A percentile compares a stretch with the other conserved stretches of the same genome.
Evolutionary conservation across 768 basidiomycete species (phyloP).

Genomic region (Kwoniella europaea): DNA sequence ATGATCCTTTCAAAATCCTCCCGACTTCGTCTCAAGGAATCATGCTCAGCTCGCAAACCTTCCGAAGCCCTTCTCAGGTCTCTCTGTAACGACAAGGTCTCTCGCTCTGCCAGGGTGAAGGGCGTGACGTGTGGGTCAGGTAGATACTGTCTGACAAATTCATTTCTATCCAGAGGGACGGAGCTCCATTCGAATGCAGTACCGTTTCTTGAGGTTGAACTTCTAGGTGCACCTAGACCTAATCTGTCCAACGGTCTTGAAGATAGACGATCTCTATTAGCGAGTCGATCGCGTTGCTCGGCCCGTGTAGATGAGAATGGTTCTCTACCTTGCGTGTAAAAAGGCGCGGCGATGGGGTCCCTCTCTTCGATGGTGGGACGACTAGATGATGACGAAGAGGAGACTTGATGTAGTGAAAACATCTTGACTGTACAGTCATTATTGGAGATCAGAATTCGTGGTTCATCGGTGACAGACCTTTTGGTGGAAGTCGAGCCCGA

Average conservation of each 20-base stretch:
- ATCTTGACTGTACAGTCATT: slow-evolving; percentile 83
- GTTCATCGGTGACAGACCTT: slow-evolving; percentile 69
- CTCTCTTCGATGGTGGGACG: background rate
- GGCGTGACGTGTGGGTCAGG: slow-evolving; percentile 1
- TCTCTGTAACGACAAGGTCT: slow-evolving; percentile 13
- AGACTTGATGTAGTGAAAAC: slow-evolving; percentile 65
- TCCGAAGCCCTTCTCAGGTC: slow-evolving; percentile 23
- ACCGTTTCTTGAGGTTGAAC: background rate
- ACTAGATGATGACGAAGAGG: background rate
- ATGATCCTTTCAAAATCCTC: slow-evolving; percentile 32
- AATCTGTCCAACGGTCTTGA: slow-evolving; percentile 16
- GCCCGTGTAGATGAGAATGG: background rate
- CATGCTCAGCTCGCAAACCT: slow-evolving; percentile 13
- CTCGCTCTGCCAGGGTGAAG: slow-evolving; percentile 13
- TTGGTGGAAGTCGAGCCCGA: slow-evolving; percentile 33
- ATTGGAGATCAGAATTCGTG: slow-evolving; percentile 79
- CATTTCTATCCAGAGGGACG: no score
- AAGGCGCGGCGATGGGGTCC: background rate
- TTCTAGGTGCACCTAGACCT: slow-evolving; percentile 22
- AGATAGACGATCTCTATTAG: background rate
- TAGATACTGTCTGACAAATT: background rate
- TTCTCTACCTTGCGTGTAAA: slow-evolving; percentile 2
- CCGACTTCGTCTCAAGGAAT: slow-evolving; percentile 15
- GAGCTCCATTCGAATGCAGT: slow-evolving; percentile 19
- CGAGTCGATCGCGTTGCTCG: background rate